Base-by-base conservation (phyloP, 2,329 filamentous ascomycete species). In the Zelopaecilomyces penicillatus region DNA sequence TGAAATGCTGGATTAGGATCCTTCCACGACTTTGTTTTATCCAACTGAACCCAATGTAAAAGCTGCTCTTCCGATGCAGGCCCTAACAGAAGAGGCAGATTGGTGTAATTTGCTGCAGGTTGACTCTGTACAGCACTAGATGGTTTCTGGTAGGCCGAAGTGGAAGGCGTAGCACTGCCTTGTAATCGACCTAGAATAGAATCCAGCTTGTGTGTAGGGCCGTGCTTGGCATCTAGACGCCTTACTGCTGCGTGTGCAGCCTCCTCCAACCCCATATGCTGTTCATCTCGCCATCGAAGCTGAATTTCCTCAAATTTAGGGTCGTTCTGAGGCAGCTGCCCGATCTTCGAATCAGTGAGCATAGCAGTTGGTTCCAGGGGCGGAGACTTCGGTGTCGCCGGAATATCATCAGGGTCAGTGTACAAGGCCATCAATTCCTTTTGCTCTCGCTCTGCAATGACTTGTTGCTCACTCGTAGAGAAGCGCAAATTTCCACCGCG, bases 391-490 rank as follows among this genome's bases (percentile, higher is more conserved):
- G 77, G 75, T 4, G 74, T 74, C 3, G 70, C 64, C 2, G 77
- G 77, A 39, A 80, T 78, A 48, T 80, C 76, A 4, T 69, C 65
- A 1, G 64, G 54, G 39, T 73, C 70, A 2, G 71, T 70, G 53
- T 82, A 82, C 37, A 80, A 66, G n/a, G 67, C 75, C 73, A 83
- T 79, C 31, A 83, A 67, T 53, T 80, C 78, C 8, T 68, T 68
- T 39, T 71, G 72, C 55, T 82, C 79, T 28, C 78, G 74, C 39
- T 76, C 70, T 5, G 69, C 66, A 57, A 81, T 80, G 27, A 64
- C 58, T 48, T 71, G 69, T 51, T 79, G 75, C 57, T 82, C 75
- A 0, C 72, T 66, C 0, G 78, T 82, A 12, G 66, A 62, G 31
- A 82, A 71, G 0, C 62, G 56, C 28, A 72, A 61, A 5, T 63